phyloP scores from a whole-genome alignment of 208 protist genomes.

The Acanthamoeba pearcei region DNA sequence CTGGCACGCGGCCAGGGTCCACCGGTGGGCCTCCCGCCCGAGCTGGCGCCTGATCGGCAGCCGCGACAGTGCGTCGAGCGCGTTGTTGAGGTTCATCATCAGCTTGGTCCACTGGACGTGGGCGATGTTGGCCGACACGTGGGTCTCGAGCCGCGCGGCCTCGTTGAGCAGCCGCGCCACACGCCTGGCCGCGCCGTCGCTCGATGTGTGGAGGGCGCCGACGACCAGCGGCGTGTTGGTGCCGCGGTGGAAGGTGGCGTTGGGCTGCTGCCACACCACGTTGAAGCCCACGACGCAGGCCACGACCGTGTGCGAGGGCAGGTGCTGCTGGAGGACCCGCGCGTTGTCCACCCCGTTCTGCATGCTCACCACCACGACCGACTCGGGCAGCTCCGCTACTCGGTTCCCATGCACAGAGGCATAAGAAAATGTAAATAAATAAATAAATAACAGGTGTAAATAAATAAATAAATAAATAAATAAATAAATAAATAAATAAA shows the following conservation, averaged over 20 bases:
- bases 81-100: conserved; percentile 54
- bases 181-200: neutral
- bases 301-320: neutral
- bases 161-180: neutral
- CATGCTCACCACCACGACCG: conserved; percentile 13
- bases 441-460: too few relatives aligned
- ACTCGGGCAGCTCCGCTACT: neutral
- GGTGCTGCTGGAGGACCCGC: neutral
- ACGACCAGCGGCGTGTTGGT: conserved; percentile 14
- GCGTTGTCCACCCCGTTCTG: conserved; percentile 12
- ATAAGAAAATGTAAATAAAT: too few relatives aligned
- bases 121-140: neutral
- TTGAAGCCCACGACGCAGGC: conserved; percentile 36
- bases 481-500: too few relatives aligned
- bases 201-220: neutral
- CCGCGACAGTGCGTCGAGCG: neutral
- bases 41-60: neutral
- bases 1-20: neutral
- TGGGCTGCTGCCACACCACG: neutral
- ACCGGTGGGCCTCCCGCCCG: neutral
- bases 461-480: too few relatives aligned
- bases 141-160: neutral
- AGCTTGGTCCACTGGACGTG: conserved; percentile 21
- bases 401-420: too few relatives aligned
- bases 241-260: conserved; percentile 26